These are phyloP conservation scores for Camelina sativa DNA, from an alignment of 345 rosid species.

Conservation along the genomic window DNA sequence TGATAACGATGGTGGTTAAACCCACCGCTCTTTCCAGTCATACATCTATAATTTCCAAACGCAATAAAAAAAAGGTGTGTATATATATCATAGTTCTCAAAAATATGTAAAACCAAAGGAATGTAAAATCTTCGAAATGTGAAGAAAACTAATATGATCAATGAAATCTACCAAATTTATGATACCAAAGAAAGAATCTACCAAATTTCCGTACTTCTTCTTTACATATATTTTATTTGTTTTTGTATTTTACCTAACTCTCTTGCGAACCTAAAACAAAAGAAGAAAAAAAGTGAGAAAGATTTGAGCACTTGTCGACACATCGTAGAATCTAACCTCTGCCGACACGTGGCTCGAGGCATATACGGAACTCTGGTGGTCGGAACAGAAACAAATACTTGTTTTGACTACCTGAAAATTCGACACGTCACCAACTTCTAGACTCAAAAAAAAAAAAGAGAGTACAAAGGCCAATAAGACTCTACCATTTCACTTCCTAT, in stretches of 20 bases:
- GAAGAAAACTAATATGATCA: slow-evolving; percentile 11
- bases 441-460: slow-evolving; percentile 19
- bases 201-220: slow-evolving; percentile 26
- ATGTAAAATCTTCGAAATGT: background rate
- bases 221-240: background rate
- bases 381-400: slow-evolving; percentile 43
- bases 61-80: background rate
- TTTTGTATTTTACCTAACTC: slow-evolving; percentile 32
- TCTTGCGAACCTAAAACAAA: slow-evolving; percentile 18
- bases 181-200: slow-evolving; percentile 8
- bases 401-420: slow-evolving; percentile 37
- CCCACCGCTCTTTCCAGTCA: background rate
- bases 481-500: slow-evolving; percentile 42
- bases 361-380: slow-evolving; percentile 40
- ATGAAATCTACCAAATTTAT: slow-evolving; percentile 30
- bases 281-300: background rate
- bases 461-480: slow-evolving; percentile 33
- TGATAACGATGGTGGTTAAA: background rate
- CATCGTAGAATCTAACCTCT: slow-evolving; percentile 17
- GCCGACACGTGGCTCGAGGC: slow-evolving; percentile 45
- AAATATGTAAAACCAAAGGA: background rate
- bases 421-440: slow-evolving; percentile 45
- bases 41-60: background rate
- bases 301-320: slow-evolving; percentile 42
- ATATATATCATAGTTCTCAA: background rate